Base-by-base conservation (phyloP, 169 alveolate species). In the Plasmodium gallinaceum region DNA sequence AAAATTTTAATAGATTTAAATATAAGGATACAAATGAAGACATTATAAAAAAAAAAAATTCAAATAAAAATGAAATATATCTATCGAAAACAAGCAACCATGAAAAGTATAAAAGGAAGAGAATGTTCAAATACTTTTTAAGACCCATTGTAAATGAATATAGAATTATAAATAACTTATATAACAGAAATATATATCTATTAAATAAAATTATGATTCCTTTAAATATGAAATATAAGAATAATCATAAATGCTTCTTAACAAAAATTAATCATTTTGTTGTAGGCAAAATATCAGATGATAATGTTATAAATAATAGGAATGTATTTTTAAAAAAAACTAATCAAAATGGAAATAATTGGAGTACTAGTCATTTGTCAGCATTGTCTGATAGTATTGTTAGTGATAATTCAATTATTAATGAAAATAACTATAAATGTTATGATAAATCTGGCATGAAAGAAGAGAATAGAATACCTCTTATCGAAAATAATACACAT, bases 41-140 rank as follows among this genome's bases (percentile, higher is more conserved):
- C 32, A 65, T 26, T 22, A 39, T 14, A 32, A 65, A 65, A 65
- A 65, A 65, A 14, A 65, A 32, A 65, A 42, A 32, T 14, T 14
- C 12, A 57, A 7, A 14, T 57, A 5, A 10, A 57, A 57, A 57
- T 57, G 66, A 57, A 16, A 5, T 7, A 5, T 14, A 16, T 57
- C 32, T 57, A 16, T 18, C 39, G 1, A 57, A 18, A 57, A 9
- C 1, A 57, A 57, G 39, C 2, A 1, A 14, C 9, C 20, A 18
- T 16, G 32, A 57, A 18, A 14, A 5, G 32, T 32, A 32, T 32
- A 32, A 32, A 2, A 32, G 39, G 4, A 32, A 4, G 4, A 4
- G 39, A 32, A 32, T 32, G 39, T 32, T 32, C 39, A 32, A 32
- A 4, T 32, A 32, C 4, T 32, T 32, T 32, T 32, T 32, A 32